Percentiles rank a stretch among this genome's conserved stretches.
phyloP scores from a whole-genome alignment of 164 flowering plant genomes.

The Cinnamomum micranthum region DNA sequence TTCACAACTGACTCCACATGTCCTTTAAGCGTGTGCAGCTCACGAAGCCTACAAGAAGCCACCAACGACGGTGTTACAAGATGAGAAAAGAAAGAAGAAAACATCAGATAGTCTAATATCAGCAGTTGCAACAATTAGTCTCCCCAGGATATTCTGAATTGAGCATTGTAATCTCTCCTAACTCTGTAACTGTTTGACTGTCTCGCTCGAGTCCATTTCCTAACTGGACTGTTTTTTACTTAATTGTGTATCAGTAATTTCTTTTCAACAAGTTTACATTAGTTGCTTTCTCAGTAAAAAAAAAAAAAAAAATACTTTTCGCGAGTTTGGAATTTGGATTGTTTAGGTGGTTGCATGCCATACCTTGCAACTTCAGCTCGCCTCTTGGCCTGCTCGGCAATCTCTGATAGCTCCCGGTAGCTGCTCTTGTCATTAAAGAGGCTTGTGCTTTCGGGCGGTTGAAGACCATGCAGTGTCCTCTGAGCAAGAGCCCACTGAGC shows the following conservation, averaged over 20 bases:
- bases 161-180: too few species aligned
- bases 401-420: slow-evolving; percentile 91
- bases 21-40: slow-evolving; percentile 69
- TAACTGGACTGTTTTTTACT: too few species aligned
- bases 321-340: too few species aligned
- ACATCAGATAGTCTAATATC: not conserved
- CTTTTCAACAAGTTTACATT: too few species aligned
- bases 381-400: slow-evolving; percentile 96
- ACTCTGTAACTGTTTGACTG: too few species aligned
- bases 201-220: too few species aligned
- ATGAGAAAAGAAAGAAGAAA: not conserved
- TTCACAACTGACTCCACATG: slow-evolving; percentile 77
- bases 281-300: too few species aligned
- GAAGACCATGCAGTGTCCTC: slow-evolving; percentile 92
- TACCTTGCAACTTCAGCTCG: slow-evolving; percentile 97
- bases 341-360: not conserved
- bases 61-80: not conserved
- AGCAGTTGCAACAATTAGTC: too few species aligned
- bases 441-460: slow-evolving; percentile 56
- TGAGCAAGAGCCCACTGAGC: slow-evolving; percentile 99
- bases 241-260: too few species aligned
- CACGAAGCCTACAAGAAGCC: slow-evolving; percentile 46
- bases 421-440: slow-evolving; percentile 79
- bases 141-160: too few species aligned
- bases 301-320: too few species aligned